Base-by-base conservation (phyloP, 1,284 basidiomycete species). In the Taiwanofungus camphoratus region DNA sequence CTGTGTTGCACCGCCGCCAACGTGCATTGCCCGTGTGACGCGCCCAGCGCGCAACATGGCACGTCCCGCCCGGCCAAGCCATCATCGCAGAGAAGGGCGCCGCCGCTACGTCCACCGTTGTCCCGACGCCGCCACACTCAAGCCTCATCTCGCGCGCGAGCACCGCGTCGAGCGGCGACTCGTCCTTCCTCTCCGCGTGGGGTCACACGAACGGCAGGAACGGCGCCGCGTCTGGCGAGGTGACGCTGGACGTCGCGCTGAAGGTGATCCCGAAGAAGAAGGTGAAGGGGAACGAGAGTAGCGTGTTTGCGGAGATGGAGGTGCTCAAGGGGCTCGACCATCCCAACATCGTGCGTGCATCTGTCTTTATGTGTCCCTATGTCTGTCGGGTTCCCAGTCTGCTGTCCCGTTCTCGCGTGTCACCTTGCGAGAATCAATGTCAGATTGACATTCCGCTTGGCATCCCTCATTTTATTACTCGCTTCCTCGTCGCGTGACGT, bases 261-360 rank as follows among this genome's bases (percentile, higher is more conserved):
- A 93, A 92, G 66, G 77, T 92, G 49, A 93, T 95, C 39, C 74
- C 86, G 8, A 93, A 93, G 74, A 92, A 93, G 67, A 88, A 88
- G 56, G 87, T 94, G 51, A 92, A 89, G 63, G 90, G 86, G 9
- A 91, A 91, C 52, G 87, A 89, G 62, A 77, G 70, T 39, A 82
- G 78, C 48, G 90, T 94, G 0, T 90, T 87, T 82, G 74, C 80
- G 33, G 93, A 97, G 68, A 93, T 95, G 81, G 80, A 90, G 39
- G 87, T 96, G 1, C 66, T 97, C 45, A 84, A 85, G 55, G 89
- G 84, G 0, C 69, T 96, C 35, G 77, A 92, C 58, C 91, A 95
- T 61, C 82, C 86, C 0, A 92, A 95, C 58, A 89, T 96, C 51
- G 92, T 91, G 47, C 56, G 84, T 73, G 39, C 12, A 37, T 22